Evolutionary conservation across 2,329 filamentous ascomycete species (phyloP).

Genomic region (Beauveria brongniartii): DNA sequence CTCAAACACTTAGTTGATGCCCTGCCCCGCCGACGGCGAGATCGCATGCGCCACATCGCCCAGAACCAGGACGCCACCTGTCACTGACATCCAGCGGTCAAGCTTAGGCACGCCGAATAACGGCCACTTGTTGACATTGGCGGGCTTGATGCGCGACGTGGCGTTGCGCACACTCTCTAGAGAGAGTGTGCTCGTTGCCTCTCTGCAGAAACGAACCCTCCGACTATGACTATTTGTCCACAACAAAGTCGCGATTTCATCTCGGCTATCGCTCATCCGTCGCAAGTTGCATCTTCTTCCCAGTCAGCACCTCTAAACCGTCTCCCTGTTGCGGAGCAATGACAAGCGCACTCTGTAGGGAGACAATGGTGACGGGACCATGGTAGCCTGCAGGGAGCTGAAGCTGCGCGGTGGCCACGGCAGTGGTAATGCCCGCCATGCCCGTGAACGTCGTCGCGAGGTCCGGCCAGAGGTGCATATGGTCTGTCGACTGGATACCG

Average conservation of each 20-base stretch:
- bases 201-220: slow-evolving; percentile 23
- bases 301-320: slow-evolving; percentile 41
- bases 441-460: slow-evolving; percentile 42
- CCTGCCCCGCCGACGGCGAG: slow-evolving; percentile 38
- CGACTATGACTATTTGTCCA: slow-evolving; percentile 30
- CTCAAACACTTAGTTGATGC: slow-evolving; percentile 40
- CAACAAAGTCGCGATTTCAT: slow-evolving; percentile 31
- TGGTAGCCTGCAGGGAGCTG: slow-evolving; percentile 25
- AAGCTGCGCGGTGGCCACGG: slow-evolving; percentile 29
- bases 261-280: slow-evolving; percentile 28
- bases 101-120: slow-evolving; percentile 41
- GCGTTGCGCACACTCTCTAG: slow-evolving; percentile 29
- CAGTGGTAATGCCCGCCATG: slow-evolving; percentile 31
- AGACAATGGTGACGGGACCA: slow-evolving; percentile 36
- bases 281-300: slow-evolving; percentile 31
- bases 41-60: slow-evolving; percentile 42
- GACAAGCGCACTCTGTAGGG: slow-evolving; percentile 38
- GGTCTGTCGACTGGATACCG: slow-evolving; percentile 50
- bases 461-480: slow-evolving; percentile 41
- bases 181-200: slow-evolving; percentile 29
- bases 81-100: slow-evolving; percentile 32
- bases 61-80: slow-evolving; percentile 33
- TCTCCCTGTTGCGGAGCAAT: slow-evolving; percentile 40
- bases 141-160: slow-evolving; percentile 21
- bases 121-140: slow-evolving; percentile 38